Conservation (phyloP, 2,329 filamentous ascomycete genomes). For the Leptodontidium sp. region DNA sequence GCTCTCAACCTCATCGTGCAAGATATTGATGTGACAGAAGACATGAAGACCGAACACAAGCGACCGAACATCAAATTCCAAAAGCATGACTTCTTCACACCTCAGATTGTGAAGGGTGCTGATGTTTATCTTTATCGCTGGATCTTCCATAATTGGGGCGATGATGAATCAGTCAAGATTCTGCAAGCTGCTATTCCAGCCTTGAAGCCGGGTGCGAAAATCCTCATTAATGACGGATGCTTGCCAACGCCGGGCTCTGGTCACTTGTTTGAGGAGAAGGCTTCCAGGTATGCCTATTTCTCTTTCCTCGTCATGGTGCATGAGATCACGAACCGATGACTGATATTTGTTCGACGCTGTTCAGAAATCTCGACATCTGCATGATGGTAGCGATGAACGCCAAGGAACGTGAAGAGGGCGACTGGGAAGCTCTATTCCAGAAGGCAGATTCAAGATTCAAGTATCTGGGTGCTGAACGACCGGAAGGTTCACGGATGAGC, state of each 20-base stretch:
- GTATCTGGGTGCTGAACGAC: slow-evolving; percentile 24
- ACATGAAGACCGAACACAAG: slow-evolving; percentile 49
- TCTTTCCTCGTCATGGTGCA: background rate
- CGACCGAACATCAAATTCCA: slow-evolving; percentile 33
- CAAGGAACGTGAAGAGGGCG: slow-evolving; percentile 56
- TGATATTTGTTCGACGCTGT: slow-evolving; percentile 7
- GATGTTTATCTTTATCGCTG: slow-evolving; percentile 57
- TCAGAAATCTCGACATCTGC: slow-evolving; percentile 56
- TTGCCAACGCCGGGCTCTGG: slow-evolving; percentile 25
- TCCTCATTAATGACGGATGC: slow-evolving; percentile 49
- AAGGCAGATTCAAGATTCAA: slow-evolving; percentile 55
- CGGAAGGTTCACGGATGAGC: slow-evolving; percentile 58
- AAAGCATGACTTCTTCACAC: slow-evolving; percentile 54
- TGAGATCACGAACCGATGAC: no score
- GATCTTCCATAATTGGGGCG: slow-evolving; percentile 58
- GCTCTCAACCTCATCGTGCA: slow-evolving; percentile 42
- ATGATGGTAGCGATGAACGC: slow-evolving; percentile 59
- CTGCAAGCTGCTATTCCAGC: slow-evolving; percentile 50
- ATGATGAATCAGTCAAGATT: slow-evolving; percentile 49
- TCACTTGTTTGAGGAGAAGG: slow-evolving; percentile 47
- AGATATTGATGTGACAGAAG: slow-evolving; percentile 50
- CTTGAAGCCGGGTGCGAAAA: slow-evolving; percentile 51
- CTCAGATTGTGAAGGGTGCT: slow-evolving; percentile 51
- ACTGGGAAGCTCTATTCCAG: slow-evolving; percentile 56
- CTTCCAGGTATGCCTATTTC: slow-evolving; percentile 43